Base-by-base conservation (phyloP, 2,329 filamentous ascomycete species). In the Emmonsiellopsis sp. region DNA sequence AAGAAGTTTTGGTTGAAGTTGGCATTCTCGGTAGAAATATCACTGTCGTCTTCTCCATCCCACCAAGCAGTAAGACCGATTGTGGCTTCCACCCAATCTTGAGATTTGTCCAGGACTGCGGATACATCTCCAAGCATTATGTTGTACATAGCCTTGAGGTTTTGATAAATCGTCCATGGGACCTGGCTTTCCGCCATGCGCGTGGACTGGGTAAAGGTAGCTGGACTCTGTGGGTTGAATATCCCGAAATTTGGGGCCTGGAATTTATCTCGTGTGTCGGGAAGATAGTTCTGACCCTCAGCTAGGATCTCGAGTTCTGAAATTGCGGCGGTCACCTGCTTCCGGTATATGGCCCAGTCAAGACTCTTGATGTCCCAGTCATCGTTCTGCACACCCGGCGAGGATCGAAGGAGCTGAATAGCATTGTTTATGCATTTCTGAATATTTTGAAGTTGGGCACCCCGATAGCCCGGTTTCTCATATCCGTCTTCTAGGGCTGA, bases 41-140 rank as follows among this genome's bases (percentile, higher is more conserved):
- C 71, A 11, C 76, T 74, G 8, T 84, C 79, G 55, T 83, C 81
- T n/a, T 81, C 80, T 56, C 93, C 89, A 65, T 95, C 86, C 90
- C 91, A 95, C 92, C 92, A 97, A 5, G 87, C 84, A 34, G 91
- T 84, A 49, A 97, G 74, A 1, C 85, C 87, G 55, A 96, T 73
- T 0, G 85, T 87, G 0, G 89, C 91, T 73, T 97, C 92, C 50
- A 92, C 83, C 92, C 92, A 97, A 69, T 96, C 91, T 63, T 92
- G 84, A 1, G 90, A 82, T 44, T 84, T 82, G 46, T 84, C 80
- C 56, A 94, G 75, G 51, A 96, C 88, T 16, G 89, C 84, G 37
- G 85, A 80, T 8, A 83, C 78, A 58, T 86, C 82, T 37, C 92
- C 91, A 4, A 93, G 78, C 1, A 94, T 73, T 56, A 95, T 85